Percentiles rank a stretch among this genome's conserved stretches.
These are phyloP conservation scores for Emydomyces testavorans DNA, from an alignment of 2,329 filamentous ascomycete species.

Conservation along the genomic window DNA sequence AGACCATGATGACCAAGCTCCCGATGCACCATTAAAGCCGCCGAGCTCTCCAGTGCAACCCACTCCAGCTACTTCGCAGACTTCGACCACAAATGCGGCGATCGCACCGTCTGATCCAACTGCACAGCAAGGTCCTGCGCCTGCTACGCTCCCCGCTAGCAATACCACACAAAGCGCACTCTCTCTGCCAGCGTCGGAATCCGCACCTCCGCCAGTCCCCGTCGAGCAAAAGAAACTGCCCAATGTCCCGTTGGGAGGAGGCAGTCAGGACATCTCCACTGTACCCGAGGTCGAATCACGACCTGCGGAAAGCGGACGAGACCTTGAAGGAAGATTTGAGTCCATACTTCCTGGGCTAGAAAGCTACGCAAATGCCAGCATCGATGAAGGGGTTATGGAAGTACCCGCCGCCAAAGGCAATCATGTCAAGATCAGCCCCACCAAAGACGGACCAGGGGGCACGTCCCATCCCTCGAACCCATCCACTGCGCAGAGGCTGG, in stretches of 20 bases:
- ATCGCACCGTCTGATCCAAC: not conserved
- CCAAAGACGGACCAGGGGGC: not conserved
- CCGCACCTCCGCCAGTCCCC: not conserved
- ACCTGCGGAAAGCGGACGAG: not conserved
- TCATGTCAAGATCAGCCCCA: conserved; percentile 7
- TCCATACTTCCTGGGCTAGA: conserved; percentile 25
- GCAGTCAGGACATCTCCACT: not conserved
- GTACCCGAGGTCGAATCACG: not conserved
- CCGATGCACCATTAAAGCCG: not conserved
- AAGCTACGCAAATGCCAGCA: conserved; percentile 25
- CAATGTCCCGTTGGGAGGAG: not conserved
- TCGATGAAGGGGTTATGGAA: conserved; percentile 31
- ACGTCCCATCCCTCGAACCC: conserved; percentile 11
- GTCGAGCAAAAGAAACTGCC: conserved; percentile 1
- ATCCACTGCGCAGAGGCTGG: conserved; percentile 15
- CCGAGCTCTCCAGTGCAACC: not conserved
- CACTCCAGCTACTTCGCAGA: not conserved
- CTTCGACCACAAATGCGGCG: not conserved
- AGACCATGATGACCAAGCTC: not conserved
- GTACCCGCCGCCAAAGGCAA: conserved; percentile 14
- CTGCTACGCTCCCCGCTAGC: not conserved
- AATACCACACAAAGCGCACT: not conserved
- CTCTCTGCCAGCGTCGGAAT: not conserved
- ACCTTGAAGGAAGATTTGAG: conserved; percentile 17
- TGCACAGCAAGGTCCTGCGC: not conserved